These are phyloP conservation scores for Rhododendron vialii DNA, from an alignment of 148 eudicot species.

Conservation along the genomic window DNA sequence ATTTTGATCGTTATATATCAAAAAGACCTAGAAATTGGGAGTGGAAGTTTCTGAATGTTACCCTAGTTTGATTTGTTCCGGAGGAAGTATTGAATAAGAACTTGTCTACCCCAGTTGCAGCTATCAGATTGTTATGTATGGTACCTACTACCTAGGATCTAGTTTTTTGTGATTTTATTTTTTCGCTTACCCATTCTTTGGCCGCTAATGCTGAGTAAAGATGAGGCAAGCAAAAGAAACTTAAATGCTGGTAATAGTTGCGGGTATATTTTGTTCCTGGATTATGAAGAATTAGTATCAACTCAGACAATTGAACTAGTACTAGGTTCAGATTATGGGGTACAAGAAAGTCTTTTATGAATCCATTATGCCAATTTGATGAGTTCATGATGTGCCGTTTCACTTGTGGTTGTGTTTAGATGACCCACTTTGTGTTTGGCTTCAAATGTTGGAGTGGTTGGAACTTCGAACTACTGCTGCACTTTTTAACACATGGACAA, in stretches of 20 bases:
- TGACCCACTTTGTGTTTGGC: no score
- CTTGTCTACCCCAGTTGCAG: constrained; percentile 24
- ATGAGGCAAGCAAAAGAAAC: background rate
- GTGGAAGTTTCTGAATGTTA: background rate
- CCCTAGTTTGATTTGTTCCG: background rate
- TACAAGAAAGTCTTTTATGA: background rate
- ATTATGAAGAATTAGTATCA: background rate
- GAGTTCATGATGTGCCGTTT: background rate
- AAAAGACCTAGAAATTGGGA: background rate
- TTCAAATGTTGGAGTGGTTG: no score
- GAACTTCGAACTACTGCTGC: no score
- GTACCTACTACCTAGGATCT: background rate
- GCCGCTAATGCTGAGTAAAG: background rate
- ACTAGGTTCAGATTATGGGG: background rate
- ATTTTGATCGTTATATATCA: background rate
- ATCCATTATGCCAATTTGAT: background rate
- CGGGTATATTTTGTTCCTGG: background rate
- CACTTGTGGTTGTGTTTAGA: background rate
- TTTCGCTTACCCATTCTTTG: background rate
- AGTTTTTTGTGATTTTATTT: background rate
- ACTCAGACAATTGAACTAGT: background rate
- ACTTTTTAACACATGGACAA: no score
- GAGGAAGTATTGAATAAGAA: constrained; percentile 46
- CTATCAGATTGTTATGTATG: constrained; percentile 29
- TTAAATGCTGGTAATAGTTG: background rate